Conservation (phyloP, 2,329 filamentous ascomycete species). For the Penicillium vulpinum region DNA sequence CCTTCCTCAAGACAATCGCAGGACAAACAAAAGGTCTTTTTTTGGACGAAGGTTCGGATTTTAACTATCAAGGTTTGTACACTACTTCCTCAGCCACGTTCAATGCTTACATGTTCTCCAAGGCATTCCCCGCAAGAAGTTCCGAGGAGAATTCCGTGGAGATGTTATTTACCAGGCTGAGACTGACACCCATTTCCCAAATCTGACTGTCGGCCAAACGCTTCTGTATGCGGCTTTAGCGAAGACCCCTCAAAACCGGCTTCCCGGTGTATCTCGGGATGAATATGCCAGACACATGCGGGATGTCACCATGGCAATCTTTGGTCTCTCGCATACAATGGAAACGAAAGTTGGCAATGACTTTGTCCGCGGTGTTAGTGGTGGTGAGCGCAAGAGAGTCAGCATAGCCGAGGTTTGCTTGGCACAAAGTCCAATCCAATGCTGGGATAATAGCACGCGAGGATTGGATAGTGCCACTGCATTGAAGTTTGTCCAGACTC, state of each 20-base stretch:
- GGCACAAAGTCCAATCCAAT: constrained; percentile 22
- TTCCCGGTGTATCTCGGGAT: not conserved
- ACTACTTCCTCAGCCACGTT: not conserved
- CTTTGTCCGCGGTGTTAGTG: constrained; percentile 62
- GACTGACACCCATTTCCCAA: constrained; percentile 55
- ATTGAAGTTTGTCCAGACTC: constrained; percentile 57
- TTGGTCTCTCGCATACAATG: constrained; percentile 44
- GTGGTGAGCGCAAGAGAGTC: constrained; percentile 63
- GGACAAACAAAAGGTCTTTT: not conserved
- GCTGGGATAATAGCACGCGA: constrained; percentile 54
- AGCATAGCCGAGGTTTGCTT: constrained; percentile 38
- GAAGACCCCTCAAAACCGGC: not conserved
- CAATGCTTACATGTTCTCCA: not conserved
- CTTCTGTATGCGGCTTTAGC: constrained; percentile 54
- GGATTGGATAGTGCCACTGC: constrained; percentile 60
- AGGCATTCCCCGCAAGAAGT: constrained; percentile 43
- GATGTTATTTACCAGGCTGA: constrained; percentile 40
- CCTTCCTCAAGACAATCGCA: not conserved
- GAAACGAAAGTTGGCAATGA: constrained; percentile 56
- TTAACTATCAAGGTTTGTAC: not conserved
- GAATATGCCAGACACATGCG: not conserved
- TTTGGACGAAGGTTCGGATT: not conserved
- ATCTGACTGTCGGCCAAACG: constrained; percentile 59
- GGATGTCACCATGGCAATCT: constrained; percentile 43
- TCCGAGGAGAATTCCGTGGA: constrained; percentile 37